phyloP scores from a whole-genome alignment of 2,329 filamentous ascomycete genomes.

The Aspergillus bombycis region DNA sequence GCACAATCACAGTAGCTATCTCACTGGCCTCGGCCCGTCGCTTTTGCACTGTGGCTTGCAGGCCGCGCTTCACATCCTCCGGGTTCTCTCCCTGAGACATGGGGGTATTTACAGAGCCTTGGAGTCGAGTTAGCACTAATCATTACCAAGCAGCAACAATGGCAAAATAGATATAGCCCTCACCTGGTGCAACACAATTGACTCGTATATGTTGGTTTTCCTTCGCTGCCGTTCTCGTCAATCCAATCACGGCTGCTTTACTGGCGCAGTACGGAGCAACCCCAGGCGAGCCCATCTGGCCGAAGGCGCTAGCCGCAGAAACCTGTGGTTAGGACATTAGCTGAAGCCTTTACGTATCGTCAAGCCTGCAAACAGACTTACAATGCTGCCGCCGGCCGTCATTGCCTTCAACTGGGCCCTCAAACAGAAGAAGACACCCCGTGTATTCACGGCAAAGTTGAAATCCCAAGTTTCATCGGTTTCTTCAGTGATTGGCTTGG shows the following conservation, averaged over 20 bases:
- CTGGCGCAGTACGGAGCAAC: slow-evolving; percentile 44
- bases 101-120: background rate
- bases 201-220: slow-evolving; percentile 41
- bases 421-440: slow-evolving; percentile 23
- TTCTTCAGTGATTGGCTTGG: background rate
- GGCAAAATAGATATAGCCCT: background rate
- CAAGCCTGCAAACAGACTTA: slow-evolving; percentile 29
- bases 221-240: slow-evolving; percentile 44
- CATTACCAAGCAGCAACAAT: background rate
- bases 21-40: slow-evolving; percentile 35
- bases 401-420: slow-evolving; percentile 23
- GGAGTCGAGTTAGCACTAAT: background rate
- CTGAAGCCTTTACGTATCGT: rapidly evolving
- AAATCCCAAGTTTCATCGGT: background rate
- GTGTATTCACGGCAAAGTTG: slow-evolving; percentile 15
- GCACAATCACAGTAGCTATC: slow-evolving; percentile 52
- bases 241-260: slow-evolving; percentile 50
- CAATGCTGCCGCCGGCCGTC: slow-evolving; percentile 33
- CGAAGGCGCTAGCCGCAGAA: slow-evolving; percentile 2
- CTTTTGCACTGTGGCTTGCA: background rate
- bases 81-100: background rate
- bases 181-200: slow-evolving; percentile 24
- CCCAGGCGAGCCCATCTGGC: background rate
- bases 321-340: background rate
- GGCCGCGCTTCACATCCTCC: background rate